phyloP scores from a whole-genome alignment of 2,329 filamentous ascomycete species.

The Aureobasidium sp. region DNA sequence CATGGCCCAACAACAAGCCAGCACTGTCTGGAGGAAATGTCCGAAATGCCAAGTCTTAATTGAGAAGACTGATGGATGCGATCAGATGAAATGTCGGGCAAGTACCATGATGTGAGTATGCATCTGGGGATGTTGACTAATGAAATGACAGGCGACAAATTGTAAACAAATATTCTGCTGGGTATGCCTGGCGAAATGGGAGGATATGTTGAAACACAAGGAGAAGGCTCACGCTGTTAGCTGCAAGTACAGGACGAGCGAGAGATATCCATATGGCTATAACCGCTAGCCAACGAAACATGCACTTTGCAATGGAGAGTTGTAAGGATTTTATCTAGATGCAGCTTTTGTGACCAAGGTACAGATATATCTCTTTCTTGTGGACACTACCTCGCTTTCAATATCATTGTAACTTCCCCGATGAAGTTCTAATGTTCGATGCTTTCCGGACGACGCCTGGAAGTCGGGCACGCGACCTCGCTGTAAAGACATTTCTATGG shows the following conservation, averaged over 20 bases:
- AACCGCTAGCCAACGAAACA: no score
- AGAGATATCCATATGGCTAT: background rate
- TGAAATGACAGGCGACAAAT: background rate
- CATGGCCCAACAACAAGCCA: conserved; percentile 17
- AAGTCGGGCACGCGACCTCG: no score
- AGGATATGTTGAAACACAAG: background rate
- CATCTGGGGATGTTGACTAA: background rate
- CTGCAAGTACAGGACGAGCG: background rate
- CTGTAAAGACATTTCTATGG: no score
- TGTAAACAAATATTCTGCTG: conserved; percentile 34
- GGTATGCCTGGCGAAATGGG: conserved; percentile 26
- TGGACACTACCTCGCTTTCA: no score
- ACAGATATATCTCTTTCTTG: no score
- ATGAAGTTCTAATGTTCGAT: no score
- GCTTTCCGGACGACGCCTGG: no score
- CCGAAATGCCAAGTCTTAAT: conserved; percentile 6
- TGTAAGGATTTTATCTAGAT: no score
- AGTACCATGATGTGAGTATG: background rate
- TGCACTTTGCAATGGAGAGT: no score
- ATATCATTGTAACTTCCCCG: no score
- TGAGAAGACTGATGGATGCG: conserved; percentile 25
- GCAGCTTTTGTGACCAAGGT: no score
- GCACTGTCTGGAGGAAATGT: conserved; percentile 8
- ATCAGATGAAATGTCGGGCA: conserved; percentile 30
- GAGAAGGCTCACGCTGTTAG: background rate